Conservation (phyloP, 2,329 filamentous ascomycete genomes). For the Boeremia exigua region DNA sequence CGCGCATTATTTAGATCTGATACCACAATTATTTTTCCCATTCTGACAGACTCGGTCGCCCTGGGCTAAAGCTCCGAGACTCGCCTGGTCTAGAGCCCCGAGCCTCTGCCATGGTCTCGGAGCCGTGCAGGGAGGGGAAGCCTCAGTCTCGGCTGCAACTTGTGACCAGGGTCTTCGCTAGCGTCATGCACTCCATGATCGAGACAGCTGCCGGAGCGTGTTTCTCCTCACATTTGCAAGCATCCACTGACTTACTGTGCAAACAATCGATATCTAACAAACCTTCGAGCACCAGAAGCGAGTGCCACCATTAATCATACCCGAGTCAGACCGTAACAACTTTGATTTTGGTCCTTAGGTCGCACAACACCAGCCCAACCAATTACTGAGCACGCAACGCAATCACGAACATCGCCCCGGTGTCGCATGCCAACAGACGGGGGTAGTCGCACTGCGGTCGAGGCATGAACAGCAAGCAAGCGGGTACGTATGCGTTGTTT, state of each 20-base stretch:
- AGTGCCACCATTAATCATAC: no score
- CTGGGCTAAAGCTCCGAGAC: background rate
- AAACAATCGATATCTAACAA: background rate
- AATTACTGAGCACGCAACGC: conserved; percentile 5
- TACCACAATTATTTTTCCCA: conserved; percentile 1
- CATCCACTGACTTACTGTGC: conserved; percentile 11
- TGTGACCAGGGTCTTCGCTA: conserved; percentile 9
- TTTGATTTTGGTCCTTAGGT: background rate
- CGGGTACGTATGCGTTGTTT: conserved; percentile 30
- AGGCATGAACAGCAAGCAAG: conserved; percentile 46
- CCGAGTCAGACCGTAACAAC: background rate
- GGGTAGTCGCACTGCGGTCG: background rate
- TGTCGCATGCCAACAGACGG: conserved; percentile 4
- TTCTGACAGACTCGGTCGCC: background rate
- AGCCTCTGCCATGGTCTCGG: background rate
- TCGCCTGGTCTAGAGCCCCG: background rate
- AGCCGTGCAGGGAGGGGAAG: conserved; percentile 4
- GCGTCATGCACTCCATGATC: background rate
- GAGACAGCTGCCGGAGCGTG: background rate
- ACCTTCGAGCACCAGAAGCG: background rate
- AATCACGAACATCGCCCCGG: background rate
- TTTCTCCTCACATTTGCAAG: conserved; percentile 7
- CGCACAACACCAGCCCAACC: conserved; percentile 7
- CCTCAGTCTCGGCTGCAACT: conserved; percentile 7
- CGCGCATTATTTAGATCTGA: conserved; percentile 2